These are phyloP conservation scores for Malus domestica DNA, from an alignment of 306 rosid genomes.

Conservation along the genomic window DNA sequence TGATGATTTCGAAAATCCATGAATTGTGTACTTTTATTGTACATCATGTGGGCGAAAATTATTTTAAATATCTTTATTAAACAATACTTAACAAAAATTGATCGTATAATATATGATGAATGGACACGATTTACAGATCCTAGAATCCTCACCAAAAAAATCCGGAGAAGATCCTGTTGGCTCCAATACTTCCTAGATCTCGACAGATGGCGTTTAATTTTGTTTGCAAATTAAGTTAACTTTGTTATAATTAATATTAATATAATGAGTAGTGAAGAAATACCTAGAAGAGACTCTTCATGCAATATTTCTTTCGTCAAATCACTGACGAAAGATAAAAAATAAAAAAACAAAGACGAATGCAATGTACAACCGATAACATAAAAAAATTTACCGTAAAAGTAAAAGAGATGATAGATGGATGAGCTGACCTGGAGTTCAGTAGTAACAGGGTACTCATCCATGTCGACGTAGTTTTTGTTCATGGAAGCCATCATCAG, in stretches of 20 bases:
- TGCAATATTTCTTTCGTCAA: no score
- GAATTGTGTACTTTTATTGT: rapidly evolving
- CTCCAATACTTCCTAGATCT: background rate
- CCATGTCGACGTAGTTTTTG: constrained; percentile 94
- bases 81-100: rapidly evolving
- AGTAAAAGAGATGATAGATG: no score
- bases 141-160: no score
- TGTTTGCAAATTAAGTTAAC: background rate
- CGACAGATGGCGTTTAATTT: background rate
- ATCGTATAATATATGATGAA: no score
- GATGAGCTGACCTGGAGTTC: constrained; percentile 54
- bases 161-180: no score
- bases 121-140: no score
- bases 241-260: background rate
- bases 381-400: no score
- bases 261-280: background rate
- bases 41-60: rapidly evolving
- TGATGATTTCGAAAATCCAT: rapidly evolving
- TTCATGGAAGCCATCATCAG: constrained; percentile 67
- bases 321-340: no score
- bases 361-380: background rate
- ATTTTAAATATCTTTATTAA: no score
- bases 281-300: no score
- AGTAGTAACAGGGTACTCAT: constrained; percentile 90
- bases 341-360: no score